Evolutionary conservation across 192 early-diverging fungal genomes (phyloP).

Genomic region (Coemansia interrupta): DNA sequence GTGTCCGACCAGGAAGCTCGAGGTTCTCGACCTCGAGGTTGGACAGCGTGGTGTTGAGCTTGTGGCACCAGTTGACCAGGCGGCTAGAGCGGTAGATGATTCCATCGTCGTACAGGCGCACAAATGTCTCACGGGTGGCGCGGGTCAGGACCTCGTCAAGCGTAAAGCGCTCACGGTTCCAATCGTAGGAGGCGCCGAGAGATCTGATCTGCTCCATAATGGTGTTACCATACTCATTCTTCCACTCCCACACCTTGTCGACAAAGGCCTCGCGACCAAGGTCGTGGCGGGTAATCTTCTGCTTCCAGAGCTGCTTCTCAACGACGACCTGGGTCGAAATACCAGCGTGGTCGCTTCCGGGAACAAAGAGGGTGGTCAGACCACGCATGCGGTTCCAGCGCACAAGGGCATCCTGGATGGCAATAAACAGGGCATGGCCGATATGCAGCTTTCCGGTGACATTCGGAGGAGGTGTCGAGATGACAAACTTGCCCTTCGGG

Average conservation of each 20-base stretch:
- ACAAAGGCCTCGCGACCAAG: constrained; percentile 89
- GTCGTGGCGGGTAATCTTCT: constrained; percentile 84
- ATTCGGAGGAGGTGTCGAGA: constrained; percentile 98
- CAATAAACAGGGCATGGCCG: constrained; percentile 88
- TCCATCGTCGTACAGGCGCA: constrained; percentile 89
- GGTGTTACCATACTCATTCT: constrained; percentile 73
- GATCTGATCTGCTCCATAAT: constrained; percentile 89
- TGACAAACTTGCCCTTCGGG: constrained; percentile 79
- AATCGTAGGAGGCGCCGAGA: constrained; percentile 90
- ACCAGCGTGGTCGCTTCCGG: constrained; percentile 95
- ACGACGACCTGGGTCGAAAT: constrained; percentile 97
- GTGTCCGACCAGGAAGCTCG: constrained; percentile 79
- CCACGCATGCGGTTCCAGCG: constrained; percentile 99
- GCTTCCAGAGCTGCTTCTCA: constrained; percentile 90
- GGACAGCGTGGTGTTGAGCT: constrained; percentile 92
- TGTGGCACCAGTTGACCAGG: constrained; percentile 98
- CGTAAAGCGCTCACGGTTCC: constrained; percentile 89
- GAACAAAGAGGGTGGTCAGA: constrained; percentile 88
- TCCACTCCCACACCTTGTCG: constrained; percentile 93
- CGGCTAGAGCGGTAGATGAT: constrained; percentile 94
- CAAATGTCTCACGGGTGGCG: constrained; percentile 92
- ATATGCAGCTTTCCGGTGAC: constrained; percentile 96
- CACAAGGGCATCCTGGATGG: constrained; percentile 90
- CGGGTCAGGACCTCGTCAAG: constrained; percentile 78
- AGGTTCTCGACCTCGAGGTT: constrained; percentile 94